Base-by-base conservation (phyloP, 2,329 filamentous ascomycete species). In the Aspergillus novofumigatus region DNA sequence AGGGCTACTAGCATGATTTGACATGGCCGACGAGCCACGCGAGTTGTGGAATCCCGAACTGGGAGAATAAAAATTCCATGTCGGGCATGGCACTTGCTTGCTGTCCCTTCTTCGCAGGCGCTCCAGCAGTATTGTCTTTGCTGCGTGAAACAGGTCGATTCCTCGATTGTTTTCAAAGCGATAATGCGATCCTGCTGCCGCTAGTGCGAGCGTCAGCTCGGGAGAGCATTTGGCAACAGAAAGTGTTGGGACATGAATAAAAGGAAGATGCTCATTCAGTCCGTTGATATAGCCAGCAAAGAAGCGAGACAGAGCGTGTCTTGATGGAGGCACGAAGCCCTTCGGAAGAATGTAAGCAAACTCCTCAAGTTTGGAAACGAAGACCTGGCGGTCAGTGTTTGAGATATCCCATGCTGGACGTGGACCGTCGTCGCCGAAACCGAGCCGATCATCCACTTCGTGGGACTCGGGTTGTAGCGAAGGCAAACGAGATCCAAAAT, bases 61-160 rank as follows among this genome's bases (percentile, higher is more conserved):
- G 14, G 74, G 70, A 38, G 72, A 72, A 32, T 71, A 68, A 56
- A 75, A 72, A 51, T 75, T 77, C 77, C 76, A 79, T 25, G 74
- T 66, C 6, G 74, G 72, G 48, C 70, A 72, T 45, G 72, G 69
- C 17, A 73, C 69, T 57, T 80, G 69, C 41, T 76, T 77, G 51
- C 78, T 76, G 60, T 83, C 80, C 55, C 78, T 72, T 57, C 78
- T 74, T 45, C 78, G 76, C 42, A 84, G 78, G 20, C 81, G 78
- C 62, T 83, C 77, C 1, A 78, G 72, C 35, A 83, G 74, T 35
- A 86, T 80, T 8, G 80, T 76, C 62, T 81, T 83, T 10, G 81
- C 81, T 11, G 81, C 80, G 66, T 82, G 80, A 64, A 84, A 86
- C 2, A 86, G 74, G 48, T 83, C 78, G 41, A 84, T 81, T 0